Evolutionary conservation across 176 grass and related monocot genomes (phyloP).

Genomic region (Cymbopogon citratus): DNA sequence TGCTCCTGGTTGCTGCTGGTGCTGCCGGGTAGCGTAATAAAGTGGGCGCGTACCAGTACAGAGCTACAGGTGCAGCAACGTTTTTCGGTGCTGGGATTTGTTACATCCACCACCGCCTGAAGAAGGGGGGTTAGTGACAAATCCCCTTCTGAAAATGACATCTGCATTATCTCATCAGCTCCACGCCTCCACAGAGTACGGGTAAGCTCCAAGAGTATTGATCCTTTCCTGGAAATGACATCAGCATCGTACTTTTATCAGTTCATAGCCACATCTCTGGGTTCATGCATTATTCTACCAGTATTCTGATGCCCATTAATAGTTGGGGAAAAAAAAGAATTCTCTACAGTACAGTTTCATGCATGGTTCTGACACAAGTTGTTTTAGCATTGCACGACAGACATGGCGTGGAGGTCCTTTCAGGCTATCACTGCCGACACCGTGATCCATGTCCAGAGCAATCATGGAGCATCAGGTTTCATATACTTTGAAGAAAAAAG

Average conservation of each 20-base stretch:
- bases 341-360: background rate
- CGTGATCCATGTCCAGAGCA: background rate
- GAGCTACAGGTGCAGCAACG: background rate
- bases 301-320: background rate
- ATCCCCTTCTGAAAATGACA: background rate
- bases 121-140: background rate
- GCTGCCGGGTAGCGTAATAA: background rate
- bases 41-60: background rate
- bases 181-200: background rate
- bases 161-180: background rate
- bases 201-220: background rate
- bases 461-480: background rate
- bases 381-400: background rate
- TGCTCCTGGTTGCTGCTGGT: background rate
- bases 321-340: background rate
- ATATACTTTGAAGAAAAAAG: background rate
- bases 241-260: background rate
- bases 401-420: background rate
- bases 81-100: background rate
- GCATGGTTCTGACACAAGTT: background rate
- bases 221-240: background rate
- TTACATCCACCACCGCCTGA: background rate
- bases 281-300: background rate
- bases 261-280: background rate
- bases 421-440: background rate